These are phyloP conservation scores for Aspergillus tubingensis DNA, from an alignment of 2,329 filamentous ascomycete species.

Conservation along the genomic window DNA sequence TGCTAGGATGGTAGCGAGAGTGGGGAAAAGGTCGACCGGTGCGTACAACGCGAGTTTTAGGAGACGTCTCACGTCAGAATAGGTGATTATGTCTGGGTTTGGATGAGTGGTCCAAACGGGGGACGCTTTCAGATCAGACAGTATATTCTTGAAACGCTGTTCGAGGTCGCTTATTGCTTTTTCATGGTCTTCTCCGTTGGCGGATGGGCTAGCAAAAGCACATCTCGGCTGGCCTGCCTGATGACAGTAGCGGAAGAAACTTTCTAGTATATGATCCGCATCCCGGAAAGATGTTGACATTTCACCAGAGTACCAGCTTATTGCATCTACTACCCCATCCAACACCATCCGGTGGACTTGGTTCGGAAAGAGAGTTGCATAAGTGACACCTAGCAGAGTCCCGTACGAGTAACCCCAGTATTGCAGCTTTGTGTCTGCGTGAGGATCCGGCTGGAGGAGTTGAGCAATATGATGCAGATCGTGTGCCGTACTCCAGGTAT, in stretches of 20 bases:
- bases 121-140: not conserved
- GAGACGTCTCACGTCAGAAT: not conserved
- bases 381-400: not conserved
- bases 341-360: not conserved
- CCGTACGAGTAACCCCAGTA: not conserved
- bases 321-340: not conserved
- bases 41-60: not conserved
- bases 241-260: not conserved
- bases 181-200: not conserved
- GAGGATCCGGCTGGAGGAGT: not conserved
- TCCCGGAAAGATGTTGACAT: not conserved
- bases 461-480: not conserved
- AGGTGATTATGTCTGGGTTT: not conserved
- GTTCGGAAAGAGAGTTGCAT: not conserved
- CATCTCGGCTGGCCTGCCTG: not conserved
- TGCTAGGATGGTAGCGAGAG: not conserved
- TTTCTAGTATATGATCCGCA: not conserved
- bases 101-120: not conserved
- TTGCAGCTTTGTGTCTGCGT: not conserved
- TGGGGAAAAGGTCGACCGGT: not conserved
- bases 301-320: not conserved
- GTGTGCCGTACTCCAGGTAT: not conserved
- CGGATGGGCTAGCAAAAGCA: not conserved
- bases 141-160: not conserved
- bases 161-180: not conserved